Evolutionary conservation across 73 alveolate genomes (phyloP).

Genomic region (Tetrahymena thermophila): DNA sequence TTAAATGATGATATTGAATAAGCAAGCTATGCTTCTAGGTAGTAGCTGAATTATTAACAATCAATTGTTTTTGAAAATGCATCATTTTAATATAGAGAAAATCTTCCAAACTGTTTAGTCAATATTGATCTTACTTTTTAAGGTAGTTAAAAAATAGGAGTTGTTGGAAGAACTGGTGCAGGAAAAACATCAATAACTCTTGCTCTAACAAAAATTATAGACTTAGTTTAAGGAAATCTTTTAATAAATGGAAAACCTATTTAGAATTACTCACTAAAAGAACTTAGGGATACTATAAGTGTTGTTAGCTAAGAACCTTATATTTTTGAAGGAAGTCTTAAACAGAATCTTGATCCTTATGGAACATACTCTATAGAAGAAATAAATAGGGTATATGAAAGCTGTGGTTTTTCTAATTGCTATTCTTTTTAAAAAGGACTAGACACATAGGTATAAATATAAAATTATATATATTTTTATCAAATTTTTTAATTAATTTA

Average conservation of each 20-base stretch:
- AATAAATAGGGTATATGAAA: background rate
- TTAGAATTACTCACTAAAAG: constrained; percentile 52
- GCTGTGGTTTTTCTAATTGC: background rate
- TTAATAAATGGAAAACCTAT: constrained; percentile 74
- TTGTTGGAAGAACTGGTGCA: constrained; percentile 91
- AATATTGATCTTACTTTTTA: background rate
- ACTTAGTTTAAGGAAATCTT: constrained; percentile 55
- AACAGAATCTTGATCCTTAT: constrained; percentile 84
- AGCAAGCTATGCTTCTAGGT: background rate
- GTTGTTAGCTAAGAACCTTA: constrained; percentile 79
- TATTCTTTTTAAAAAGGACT: background rate
- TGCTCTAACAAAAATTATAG: constrained; percentile 73
- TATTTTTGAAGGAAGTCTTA: constrained; percentile 67
- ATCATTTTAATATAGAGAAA: background rate
- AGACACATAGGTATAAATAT: background rate
- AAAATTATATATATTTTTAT: background rate
- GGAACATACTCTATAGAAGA: background rate
- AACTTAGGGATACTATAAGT: constrained; percentile 58
- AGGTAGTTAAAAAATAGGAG: constrained; percentile 47
- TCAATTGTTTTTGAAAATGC: background rate
- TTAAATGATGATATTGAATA: background rate
- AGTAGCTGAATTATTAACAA: background rate
- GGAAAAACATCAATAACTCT: constrained; percentile 84
- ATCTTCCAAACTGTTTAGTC: background rate
- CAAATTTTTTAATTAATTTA: background rate